Evolutionary conservation across 2,329 filamentous ascomycete species (phyloP).

Genomic region (Aspergillus thermomutatus): DNA sequence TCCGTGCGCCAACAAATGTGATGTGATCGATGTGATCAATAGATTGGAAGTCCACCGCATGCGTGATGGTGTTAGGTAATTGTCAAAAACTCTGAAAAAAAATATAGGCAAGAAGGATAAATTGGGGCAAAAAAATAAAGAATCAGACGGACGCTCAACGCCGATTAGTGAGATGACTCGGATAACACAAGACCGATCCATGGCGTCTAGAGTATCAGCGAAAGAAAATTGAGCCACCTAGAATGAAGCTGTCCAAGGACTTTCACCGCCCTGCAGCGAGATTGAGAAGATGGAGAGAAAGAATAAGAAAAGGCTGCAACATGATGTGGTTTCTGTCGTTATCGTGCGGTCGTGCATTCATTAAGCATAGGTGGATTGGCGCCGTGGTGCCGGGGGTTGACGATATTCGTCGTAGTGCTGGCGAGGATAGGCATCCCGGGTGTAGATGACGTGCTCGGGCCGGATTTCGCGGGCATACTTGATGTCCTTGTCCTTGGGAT

Average conservation of each 20-base stretch:
- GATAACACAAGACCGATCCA: neutral
- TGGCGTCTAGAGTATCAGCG: neutral
- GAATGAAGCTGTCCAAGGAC: neutral
- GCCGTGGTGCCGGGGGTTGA: conserved; percentile 18
- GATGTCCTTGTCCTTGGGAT: conserved; percentile 24
- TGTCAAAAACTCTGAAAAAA: neutral
- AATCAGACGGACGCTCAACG: neutral
- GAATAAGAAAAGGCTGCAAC: conserved; percentile 5
- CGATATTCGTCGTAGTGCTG: conserved; percentile 19
- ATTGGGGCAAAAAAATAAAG: neutral
- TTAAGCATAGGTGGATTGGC: conserved; percentile 26
- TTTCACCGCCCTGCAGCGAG: neutral
- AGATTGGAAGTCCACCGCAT: neutral
- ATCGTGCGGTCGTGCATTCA: conserved; percentile 7
- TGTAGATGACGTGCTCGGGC: conserved; percentile 19
- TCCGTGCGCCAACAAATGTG: neutral
- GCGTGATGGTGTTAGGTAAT: neutral
- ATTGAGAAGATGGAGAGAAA: neutral
- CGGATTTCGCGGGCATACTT: conserved; percentile 27
- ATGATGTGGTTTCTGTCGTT: conserved; percentile 18
- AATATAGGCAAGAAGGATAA: neutral
- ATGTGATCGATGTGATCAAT: neutral
- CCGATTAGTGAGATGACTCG: neutral
- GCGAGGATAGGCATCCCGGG: conserved; percentile 15
- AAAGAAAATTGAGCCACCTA: neutral